Conservation (phyloP, 352 stramenopile genomes). For the Peronospora belbahrii region DNA sequence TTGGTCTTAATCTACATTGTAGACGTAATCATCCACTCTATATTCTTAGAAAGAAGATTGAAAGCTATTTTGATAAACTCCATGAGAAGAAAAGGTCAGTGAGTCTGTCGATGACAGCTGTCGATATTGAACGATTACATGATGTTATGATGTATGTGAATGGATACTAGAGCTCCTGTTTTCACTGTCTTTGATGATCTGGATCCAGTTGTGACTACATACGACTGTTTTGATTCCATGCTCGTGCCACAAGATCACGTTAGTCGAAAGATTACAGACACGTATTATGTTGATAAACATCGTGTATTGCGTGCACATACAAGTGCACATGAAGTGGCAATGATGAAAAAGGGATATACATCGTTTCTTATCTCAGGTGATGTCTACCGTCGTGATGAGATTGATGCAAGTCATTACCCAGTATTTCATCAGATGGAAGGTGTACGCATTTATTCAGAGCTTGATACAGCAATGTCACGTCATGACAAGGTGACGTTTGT, state of each 20-base stretch:
- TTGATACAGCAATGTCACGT: constrained; percentile 41
- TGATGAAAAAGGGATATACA: constrained; percentile 82
- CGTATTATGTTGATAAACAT: constrained; percentile 84
- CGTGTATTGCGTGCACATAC: constrained; percentile 87
- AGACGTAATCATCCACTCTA: constrained; percentile 84
- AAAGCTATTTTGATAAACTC: constrained; percentile 82
- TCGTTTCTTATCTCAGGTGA: constrained; percentile 92
- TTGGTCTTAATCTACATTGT: constrained; percentile 83
- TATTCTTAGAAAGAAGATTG: constrained; percentile 91
- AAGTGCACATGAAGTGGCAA: constrained; percentile 89
- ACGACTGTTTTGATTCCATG: constrained; percentile 90
- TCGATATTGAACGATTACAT: too few species aligned
- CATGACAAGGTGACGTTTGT: constrained; percentile 78
- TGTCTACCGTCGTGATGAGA: constrained; percentile 97
- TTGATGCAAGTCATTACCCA: constrained; percentile 98
- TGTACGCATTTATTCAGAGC: constrained; percentile 91
- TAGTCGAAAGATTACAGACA: constrained; percentile 80
- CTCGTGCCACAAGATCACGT: constrained; percentile 88
- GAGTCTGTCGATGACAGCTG: too few species aligned
- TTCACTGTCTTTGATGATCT: constrained; percentile 84
- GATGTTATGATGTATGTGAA: too few species aligned
- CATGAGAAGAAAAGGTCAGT: too few species aligned
- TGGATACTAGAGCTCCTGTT: constrained; percentile 43
- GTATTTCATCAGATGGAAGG: constrained; percentile 99
- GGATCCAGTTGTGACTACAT: constrained; percentile 75